These are phyloP conservation scores for Phytophthora fragariae DNA, from an alignment of 352 stramenopile species.

Conservation along the genomic window DNA sequence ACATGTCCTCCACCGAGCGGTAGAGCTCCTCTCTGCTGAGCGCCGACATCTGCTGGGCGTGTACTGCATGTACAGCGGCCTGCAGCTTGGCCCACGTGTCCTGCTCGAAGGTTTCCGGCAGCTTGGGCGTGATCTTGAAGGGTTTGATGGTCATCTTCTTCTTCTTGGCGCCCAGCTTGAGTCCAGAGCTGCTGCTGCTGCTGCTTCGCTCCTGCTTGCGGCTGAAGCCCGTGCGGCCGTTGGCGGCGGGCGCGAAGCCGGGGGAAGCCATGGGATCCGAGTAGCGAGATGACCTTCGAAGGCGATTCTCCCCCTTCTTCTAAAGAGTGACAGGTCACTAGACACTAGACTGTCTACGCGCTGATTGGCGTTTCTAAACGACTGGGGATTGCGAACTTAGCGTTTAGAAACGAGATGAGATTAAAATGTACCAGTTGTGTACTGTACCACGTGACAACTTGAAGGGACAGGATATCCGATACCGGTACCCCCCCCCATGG, in stretches of 20 bases:
- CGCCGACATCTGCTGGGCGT: conserved; percentile 69
- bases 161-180: conserved; percentile 44
- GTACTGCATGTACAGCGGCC: conserved; percentile 67
- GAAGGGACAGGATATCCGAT: not conserved
- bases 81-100: conserved; percentile 82
- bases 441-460: conserved; percentile 2
- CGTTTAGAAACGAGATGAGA: not conserved
- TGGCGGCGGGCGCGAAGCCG: conserved; percentile 26
- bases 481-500: not conserved
- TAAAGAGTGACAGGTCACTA: conserved; percentile 8
- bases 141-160: conserved; percentile 91
- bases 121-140: conserved; percentile 80
- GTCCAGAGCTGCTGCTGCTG: conserved; percentile 22
- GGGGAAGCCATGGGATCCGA: conserved; percentile 37
- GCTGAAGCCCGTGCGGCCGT: conserved; percentile 37
- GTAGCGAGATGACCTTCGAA: not conserved
- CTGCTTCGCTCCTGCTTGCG: conserved; percentile 39
- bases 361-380: not conserved
- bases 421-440: not conserved
- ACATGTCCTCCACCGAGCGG: conserved; percentile 89
- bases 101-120: conserved; percentile 80
- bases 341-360: not conserved
- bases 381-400: not conserved
- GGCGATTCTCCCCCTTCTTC: not conserved
- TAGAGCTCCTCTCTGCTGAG: conserved; percentile 88